Evolutionary conservation across 2,329 filamentous ascomycete species (phyloP), one percentile per base, ranked within the genome.

Genomic region (Epichloe uncinata): DNA sequence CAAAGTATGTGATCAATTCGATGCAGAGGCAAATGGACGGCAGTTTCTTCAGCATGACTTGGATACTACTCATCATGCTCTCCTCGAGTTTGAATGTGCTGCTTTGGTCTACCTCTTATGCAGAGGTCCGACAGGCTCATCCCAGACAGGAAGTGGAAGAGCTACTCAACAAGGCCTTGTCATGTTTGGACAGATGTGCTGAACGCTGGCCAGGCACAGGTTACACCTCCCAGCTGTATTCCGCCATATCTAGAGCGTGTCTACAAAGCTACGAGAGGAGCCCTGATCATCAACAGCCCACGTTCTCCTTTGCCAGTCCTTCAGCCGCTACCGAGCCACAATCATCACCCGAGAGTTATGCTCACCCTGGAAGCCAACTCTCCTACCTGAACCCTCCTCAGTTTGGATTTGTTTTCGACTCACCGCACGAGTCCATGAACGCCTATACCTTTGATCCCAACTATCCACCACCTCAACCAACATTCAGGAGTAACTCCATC

Each of bases 31-130:
- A 95, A 64, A 84, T 95, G 61, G 78, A 84, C 55, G 81, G 77
- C 15, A 77, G 78, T 13, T 82, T 81, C 20, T 80, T 93, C 11
- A 91, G 96, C 61, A 74, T 96, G 53, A 96, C 90, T 1, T 97
- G 91, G 91, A 84, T 95, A 42, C 95, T 95, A 61, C 80, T 95
- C 1, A 77, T 95, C 52, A 82, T 85, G 18, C 77, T 97, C 40
- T 96, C 94, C 69, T 93, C 94, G 81, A 82, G 87, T 4, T 77
- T 97, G 51, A 96, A 95, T 62, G 90, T 87, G 5, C 78, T 96
- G 46, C 75, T 98, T 1, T 98, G 93, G 93, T 81, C 86, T 2
- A 77, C 95, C 7, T 95, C 90, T 1, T 96, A 95, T 61, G 77
- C 84, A 3, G 85, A 91, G 56, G 82, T 97, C 22, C 83, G 93